Conservation (phyloP, 2,329 filamentous ascomycete genomes). For the Phaeosphaeriaceae sp. region DNA sequence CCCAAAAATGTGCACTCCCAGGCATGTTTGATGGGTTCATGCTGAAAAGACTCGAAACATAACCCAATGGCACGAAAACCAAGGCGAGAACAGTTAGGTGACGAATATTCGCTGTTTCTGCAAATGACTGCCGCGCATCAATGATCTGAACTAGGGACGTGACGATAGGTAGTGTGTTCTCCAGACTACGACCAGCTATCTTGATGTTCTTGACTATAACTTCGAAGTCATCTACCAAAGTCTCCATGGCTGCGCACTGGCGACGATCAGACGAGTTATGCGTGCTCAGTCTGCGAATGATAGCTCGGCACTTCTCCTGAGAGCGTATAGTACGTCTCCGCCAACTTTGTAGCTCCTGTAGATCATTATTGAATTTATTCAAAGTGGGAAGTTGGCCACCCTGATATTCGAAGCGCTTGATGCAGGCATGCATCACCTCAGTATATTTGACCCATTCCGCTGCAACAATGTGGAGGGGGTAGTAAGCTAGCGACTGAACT, state of each 20-base stretch:
- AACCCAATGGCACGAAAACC: slow-evolving; percentile 29
- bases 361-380: slow-evolving; percentile 23
- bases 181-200: slow-evolving; percentile 10
- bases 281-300: slow-evolving; percentile 11
- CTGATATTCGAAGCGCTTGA: too few relatives aligned
- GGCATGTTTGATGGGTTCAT: slow-evolving; percentile 21
- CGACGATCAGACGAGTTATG: background rate
- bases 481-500: too few relatives aligned
- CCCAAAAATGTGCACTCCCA: slow-evolving; percentile 20
- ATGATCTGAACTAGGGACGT: slow-evolving; percentile 25
- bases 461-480: too few relatives aligned
- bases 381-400: slow-evolving; percentile 1
- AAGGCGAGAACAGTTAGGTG: slow-evolving; percentile 28
- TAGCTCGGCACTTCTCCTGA: slow-evolving; percentile 15
- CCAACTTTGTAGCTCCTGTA: slow-evolving; percentile 30
- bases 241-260: background rate
- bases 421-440: too few relatives aligned
- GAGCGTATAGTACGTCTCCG: slow-evolving; percentile 25
- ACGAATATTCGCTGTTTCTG: slow-evolving; percentile 24
- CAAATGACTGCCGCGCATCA: slow-evolving; percentile 22
- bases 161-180: slow-evolving; percentile 26
- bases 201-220: slow-evolving; percentile 7
- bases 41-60: slow-evolving; percentile 27
- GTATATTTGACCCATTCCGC: too few relatives aligned
- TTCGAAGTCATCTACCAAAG: slow-evolving; percentile 15